phyloP scores from a whole-genome alignment of 2,329 filamentous ascomycete genomes.

The Ramularia endophylla region DNA sequence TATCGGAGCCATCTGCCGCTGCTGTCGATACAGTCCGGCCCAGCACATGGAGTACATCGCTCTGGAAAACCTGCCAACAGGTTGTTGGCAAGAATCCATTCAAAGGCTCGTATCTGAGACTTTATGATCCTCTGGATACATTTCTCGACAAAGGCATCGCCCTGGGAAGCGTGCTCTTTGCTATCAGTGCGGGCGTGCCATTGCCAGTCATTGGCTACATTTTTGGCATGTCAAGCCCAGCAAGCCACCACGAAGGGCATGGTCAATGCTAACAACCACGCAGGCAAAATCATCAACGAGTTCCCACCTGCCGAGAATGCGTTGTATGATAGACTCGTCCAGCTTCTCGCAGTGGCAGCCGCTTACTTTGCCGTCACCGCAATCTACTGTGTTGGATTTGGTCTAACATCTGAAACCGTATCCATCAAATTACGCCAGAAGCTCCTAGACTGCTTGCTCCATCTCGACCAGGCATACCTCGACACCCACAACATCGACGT shows the following conservation, averaged over 20 bases:
- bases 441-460: constrained; percentile 43
- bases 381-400: constrained; percentile 46
- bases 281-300: constrained; percentile 43
- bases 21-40: constrained; percentile 2
- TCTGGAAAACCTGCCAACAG: constrained; percentile 23
- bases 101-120: constrained; percentile 44
- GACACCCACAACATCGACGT: constrained; percentile 48
- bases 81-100: constrained; percentile 40
- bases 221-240: not conserved
- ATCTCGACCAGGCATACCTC: constrained; percentile 49
- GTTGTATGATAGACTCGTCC: constrained; percentile 35
- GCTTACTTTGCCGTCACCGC: constrained; percentile 47
- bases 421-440: constrained; percentile 42
- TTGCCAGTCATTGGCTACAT: constrained; percentile 24
- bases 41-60: constrained; percentile 4
- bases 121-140: constrained; percentile 42
- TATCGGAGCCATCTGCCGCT: not conserved
- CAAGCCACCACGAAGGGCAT: too few relatives aligned
- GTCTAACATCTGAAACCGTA: constrained; percentile 45
- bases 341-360: constrained; percentile 42
- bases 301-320: constrained; percentile 45
- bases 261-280: not conserved
- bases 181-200: constrained; percentile 36
- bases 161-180: constrained; percentile 30
- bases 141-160: constrained; percentile 34